Conservation (phyloP, 257 asterid genomes). For the Anisodus tanguticus region DNA sequence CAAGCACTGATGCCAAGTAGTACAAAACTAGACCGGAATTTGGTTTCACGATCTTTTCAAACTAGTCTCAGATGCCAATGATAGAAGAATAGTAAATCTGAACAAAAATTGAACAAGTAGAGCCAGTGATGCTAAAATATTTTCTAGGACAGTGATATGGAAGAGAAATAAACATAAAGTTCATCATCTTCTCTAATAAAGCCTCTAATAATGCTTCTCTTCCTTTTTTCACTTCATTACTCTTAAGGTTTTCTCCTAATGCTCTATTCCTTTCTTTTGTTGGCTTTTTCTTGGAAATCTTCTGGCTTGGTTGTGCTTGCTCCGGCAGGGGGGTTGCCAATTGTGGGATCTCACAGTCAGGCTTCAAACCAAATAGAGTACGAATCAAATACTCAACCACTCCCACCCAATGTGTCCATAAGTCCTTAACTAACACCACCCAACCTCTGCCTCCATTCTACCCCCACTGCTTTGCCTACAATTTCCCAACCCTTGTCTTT, state of each 20-base stretch:
- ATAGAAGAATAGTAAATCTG: constrained; percentile 8
- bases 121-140: not conserved
- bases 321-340: not conserved
- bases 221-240: not conserved
- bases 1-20: not conserved
- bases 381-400: not conserved
- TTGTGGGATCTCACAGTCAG: not conserved
- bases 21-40: not conserved
- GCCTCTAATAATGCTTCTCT: not conserved
- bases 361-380: not conserved
- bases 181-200: not conserved
- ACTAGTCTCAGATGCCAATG: not conserved
- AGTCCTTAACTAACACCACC: not conserved
- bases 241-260: no score
- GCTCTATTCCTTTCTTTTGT: no score
- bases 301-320: not conserved
- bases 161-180: not conserved
- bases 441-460: not conserved
- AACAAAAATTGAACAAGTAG: not conserved
- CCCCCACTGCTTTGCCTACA: not conserved
- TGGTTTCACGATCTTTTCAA: constrained; percentile 7
- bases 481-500: not conserved
- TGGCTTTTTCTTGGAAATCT: not conserved
- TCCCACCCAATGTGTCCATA: not conserved
- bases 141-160: not conserved